Conservation (phyloP, 495 filamentous ascomycete genomes). For the Aspergillus panamensis region DNA sequence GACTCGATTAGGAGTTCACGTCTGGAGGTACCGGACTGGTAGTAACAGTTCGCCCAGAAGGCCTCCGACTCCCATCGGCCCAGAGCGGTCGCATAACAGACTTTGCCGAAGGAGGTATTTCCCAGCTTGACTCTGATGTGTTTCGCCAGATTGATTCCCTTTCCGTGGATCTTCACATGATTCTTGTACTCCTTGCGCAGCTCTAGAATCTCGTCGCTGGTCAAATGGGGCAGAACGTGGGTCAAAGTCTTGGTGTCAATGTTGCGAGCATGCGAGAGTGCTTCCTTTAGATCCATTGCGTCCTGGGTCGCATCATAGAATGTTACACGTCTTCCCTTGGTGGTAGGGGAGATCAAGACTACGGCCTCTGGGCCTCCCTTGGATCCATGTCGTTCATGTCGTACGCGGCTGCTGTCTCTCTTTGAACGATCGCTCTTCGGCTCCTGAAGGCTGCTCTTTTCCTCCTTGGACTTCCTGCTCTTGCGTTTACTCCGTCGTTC, state of each 20-base stretch:
- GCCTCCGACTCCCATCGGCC: conserved; percentile 91
- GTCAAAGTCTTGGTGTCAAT: conserved; percentile 69
- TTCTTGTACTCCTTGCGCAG: conserved; percentile 87
- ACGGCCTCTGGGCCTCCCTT: conserved; percentile 20
- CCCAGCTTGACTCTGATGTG: conserved; percentile 78
- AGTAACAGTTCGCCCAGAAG: conserved; percentile 99
- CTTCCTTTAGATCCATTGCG: conserved; percentile 69
- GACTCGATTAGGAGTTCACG: conserved; percentile 89
- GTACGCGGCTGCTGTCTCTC: conserved; percentile 27
- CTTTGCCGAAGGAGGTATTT: conserved; percentile 78
- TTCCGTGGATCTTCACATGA: conserved; percentile 73
- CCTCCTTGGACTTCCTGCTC: conserved; percentile 31
- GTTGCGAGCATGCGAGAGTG: conserved; percentile 64
- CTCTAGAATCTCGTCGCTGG: conserved; percentile 79
- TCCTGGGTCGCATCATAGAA: conserved; percentile 76
- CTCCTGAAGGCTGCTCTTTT: conserved; percentile 24
- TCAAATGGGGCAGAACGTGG: conserved; percentile 77
- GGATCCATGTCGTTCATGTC: conserved; percentile 30
- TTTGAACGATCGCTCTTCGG: conserved; percentile 31
- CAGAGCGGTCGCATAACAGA: conserved; percentile 83
- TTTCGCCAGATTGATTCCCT: conserved; percentile 92
- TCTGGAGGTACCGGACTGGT: conserved; percentile 80
- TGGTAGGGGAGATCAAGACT: conserved; percentile 32
- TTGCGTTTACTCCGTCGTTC: conserved; percentile 30
- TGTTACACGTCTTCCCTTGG: conserved; percentile 48